Base-by-base conservation (phyloP, 306 rosid species). In the Dryas drummondii region DNA sequence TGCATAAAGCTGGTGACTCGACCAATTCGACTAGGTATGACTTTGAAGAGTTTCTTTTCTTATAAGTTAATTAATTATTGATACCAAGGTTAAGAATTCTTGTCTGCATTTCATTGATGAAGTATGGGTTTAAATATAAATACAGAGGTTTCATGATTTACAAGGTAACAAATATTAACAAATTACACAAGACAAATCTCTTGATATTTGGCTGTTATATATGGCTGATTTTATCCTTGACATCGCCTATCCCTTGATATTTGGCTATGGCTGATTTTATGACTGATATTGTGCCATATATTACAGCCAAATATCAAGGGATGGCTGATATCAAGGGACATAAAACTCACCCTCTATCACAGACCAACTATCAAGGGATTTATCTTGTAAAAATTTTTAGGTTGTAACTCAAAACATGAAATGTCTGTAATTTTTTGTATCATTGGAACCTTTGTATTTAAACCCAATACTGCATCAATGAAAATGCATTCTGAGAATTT, bases 1-100 rank as follows among this genome's bases (percentile, higher is more conserved):
- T 91, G 87, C 91, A 78, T 85, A 88, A 91, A 86, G 97, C 97
- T 52, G 98, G 97, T 72, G 89, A 88, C 66, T 53, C 81, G 45
- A 66, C 87, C 66, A 74, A 85, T 85, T 82, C 92, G 27, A 82
- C 97, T 42, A 88, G 97, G 98, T 90, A 78, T 65, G 74, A 15
- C 54, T 73, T 74, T 47, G 59, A 67, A 44, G 47, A 64, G 32
- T 66, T 77, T 76, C 78, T 42, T 19, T 74, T 26, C 40, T 64
- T 76, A 12, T 49, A 49, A 5, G 12, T 11, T 71, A 22, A 45
- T 50, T 74, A 42, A 66, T 77, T 68, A 41, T 19, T 40, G 26
- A 62, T 62, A 13, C 10, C 15, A 4, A 15, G 42, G 48, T 41
- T 37, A 40, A 62, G 48, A 41, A 40, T 40, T 37, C 37, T 42